Base-by-base conservation (phyloP, 2,329 filamentous ascomycete species). In the Scytalidium lignicola region DNA sequence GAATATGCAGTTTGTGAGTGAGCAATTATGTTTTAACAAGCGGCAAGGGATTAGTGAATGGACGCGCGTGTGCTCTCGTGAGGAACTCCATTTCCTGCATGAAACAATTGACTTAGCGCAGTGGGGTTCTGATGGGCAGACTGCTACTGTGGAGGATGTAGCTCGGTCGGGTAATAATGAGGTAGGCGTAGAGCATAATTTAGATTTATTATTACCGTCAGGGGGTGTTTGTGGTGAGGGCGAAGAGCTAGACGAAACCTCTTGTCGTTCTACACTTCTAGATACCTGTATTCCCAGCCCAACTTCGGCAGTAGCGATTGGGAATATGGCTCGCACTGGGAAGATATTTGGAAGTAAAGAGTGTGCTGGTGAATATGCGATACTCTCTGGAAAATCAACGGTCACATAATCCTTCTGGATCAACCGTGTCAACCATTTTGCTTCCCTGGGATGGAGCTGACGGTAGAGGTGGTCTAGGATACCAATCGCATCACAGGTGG, bases 381-480 rank as follows among this genome's bases (percentile, higher is more conserved):
- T 64, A 1, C 65, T 55, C 6, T 71, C 67, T 19, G 90, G 80
- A 1, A 95, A 61, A 1, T 76, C 64, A 0, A 91, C 72, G 0
- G 86, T 85, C n/a, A 77, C 74, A 51, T 85, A 88, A 54, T 84
- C 79, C 62, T 95, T 93, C 22, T 95, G 71, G 5, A 96, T 74
- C 23, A 96, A 71, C 3, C 91, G 78, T 0, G 88, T 88, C 10
- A 96, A 74, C 91, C 91, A 96, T 68, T 96, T 96, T 3, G 84
- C 86, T 62, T 95, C 88, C 41, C 74, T 72, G 2, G 88, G 79
- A 42, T 73, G 73, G 9, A 90, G 62, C 7, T 79, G 76, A 23
- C 68, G 70, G 58, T 86, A 87, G 1, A 91, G 62, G 0, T 64
- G 62, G 18, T 72, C 72, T 1, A 92, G 65, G 3, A 74, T 64